Evolutionary conservation across 768 basidiomycete species (phyloP), one percentile per base, ranked within the genome.

Genomic region (Hypholoma sublateritium): DNA sequence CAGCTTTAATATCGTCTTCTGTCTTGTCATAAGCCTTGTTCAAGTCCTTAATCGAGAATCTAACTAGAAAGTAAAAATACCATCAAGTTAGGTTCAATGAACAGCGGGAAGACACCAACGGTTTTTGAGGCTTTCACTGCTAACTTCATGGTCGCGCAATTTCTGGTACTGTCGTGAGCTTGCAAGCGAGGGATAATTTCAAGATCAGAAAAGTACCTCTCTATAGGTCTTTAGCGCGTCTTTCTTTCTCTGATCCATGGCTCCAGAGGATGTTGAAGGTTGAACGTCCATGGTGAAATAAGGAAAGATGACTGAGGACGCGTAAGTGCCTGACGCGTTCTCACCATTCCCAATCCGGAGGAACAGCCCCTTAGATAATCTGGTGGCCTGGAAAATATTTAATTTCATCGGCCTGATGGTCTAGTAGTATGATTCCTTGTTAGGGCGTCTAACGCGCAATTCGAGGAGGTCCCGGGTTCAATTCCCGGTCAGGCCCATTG

Each of bases 1-100:
- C 88, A 42, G 97, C 97, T 75, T 98, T 98, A 74, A 99, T 96
- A 66, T 99, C 96, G 24, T 99, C 95, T 73, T 99, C 97, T 0
- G 94, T 96, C 80, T 96, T 95, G 63, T 86, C 92, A 67, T 85
- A 98, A 44, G 88, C 89, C 65, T 89, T 89, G 70, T 95, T 90
- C 11, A 98, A 73, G 56, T 92, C 87, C 69, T 93, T 94, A 62
- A 99, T 76, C 11, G 93, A 91, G 67, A 96, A 88, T 35, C 97
- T 86, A 60, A 98, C 95, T 98, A 61, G 7, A 57, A 47, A 34
- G 42, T 7, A 32, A 55, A 48, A 17, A 34, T 21, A 14, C 28
- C 17, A 21, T 44, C n/a, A 16, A 50, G 21, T 44, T 25, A 45
- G 48, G 37, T 36, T 50, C 6, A 24, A 47, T 35, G 46, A 35